Conservation (phyloP, 352 stramenopile genomes). For the Globisporangium nagaii region DNA sequence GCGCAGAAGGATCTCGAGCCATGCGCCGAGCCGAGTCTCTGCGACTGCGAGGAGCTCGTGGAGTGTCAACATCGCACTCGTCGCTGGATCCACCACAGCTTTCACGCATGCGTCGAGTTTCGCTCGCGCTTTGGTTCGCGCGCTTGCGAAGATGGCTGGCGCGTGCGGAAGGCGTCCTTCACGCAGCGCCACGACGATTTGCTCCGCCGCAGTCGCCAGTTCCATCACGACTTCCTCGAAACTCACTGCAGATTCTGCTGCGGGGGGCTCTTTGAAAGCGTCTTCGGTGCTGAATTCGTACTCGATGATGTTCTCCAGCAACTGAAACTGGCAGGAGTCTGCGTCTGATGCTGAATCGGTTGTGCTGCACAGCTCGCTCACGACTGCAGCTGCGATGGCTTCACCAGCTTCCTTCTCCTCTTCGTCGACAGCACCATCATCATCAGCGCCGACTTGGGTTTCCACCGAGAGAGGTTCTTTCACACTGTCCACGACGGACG, state of each 20-base stretch:
- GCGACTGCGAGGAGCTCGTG: neutral
- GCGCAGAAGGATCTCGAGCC: neutral
- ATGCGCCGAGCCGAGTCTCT: neutral
- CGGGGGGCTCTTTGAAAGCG: no score
- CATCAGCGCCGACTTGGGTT: neutral
- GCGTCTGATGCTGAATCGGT: neutral
- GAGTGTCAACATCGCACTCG: neutral
- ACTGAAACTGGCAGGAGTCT: neutral
- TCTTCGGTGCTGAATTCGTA: neutral
- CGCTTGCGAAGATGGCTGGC: neutral
- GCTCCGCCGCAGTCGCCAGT: constrained; percentile 5
- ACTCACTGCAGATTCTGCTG: neutral
- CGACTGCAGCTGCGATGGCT: neutral
- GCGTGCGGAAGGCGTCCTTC: neutral
- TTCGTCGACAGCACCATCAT: neutral
- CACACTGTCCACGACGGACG: neutral
- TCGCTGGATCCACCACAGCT: neutral
- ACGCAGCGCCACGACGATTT: constrained; percentile 5
- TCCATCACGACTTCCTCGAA: constrained; percentile 2
- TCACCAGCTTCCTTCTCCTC: neutral
- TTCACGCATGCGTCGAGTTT: neutral
- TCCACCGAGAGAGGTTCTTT: neutral
- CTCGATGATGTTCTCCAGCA: neutral
- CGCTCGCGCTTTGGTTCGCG: neutral
- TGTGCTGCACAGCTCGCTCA: neutral